These are phyloP conservation scores for Vaccinium darrowii DNA, from an alignment of 148 eudicot genomes.

Conservation along the genomic window DNA sequence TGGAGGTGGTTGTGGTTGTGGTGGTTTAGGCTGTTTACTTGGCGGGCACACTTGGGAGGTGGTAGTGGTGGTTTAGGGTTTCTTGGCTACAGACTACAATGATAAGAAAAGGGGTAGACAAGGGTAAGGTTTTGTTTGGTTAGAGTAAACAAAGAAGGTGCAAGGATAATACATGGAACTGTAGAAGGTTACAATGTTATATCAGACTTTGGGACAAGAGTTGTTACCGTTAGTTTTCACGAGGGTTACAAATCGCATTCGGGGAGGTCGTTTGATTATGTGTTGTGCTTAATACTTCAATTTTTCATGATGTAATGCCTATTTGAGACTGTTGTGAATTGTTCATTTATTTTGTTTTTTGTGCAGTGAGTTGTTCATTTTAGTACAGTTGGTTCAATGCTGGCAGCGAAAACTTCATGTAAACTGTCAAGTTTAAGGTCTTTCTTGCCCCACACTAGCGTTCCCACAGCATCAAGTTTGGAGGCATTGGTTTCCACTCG, in stretches of 20 bases:
- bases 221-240: not conserved
- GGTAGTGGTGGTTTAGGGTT: not conserved
- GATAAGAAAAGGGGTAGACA: not conserved
- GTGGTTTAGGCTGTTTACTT: no score
- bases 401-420: constrained; percentile 18
- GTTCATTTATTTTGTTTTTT: not conserved
- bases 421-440: constrained; percentile 11
- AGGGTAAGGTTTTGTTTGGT: constrained; percentile 1
- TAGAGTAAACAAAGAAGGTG: not conserved
- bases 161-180: not conserved
- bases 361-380: not conserved
- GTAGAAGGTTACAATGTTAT: not conserved
- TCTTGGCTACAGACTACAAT: not conserved
- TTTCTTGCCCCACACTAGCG: not conserved
- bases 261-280: not conserved
- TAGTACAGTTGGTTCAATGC: constrained; percentile 17
- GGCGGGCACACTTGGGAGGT: not conserved
- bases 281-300: not conserved
- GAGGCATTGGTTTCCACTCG: constrained; percentile 19
- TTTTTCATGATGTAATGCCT: not conserved
- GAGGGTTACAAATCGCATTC: not conserved
- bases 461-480: not conserved
- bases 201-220: not conserved
- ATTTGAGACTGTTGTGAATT: not conserved
- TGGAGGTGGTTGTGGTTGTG: no score